A percentile compares a stretch with the other conserved stretches of the same genome.
These are phyloP conservation scores for Talaromyces adpressus DNA, from an alignment of 495 filamentous ascomycete species.

Conservation along the genomic window DNA sequence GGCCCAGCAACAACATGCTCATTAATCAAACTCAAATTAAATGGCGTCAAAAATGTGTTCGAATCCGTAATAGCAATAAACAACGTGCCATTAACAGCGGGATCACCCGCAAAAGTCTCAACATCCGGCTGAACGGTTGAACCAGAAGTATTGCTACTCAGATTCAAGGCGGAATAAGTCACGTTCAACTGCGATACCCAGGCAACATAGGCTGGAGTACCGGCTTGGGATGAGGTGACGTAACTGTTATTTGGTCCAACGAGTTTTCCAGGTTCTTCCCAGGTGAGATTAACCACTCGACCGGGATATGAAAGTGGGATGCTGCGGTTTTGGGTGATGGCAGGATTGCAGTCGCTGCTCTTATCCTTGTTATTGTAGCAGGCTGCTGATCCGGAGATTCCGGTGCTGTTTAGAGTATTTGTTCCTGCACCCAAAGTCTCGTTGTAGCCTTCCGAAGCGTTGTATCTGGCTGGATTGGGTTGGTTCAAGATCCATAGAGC, in stretches of 20 bases:
- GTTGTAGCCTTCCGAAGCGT: conserved; percentile 39
- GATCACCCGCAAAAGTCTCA: conserved; percentile 56
- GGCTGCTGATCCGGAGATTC: conserved; percentile 28
- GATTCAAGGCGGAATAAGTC: conserved; percentile 63
- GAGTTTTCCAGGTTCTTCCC: conserved; percentile 61
- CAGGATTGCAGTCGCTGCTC: conserved; percentile 52
- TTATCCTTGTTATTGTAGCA: conserved; percentile 46
- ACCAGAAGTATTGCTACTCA: conserved; percentile 42
- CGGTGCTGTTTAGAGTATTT: conserved; percentile 26
- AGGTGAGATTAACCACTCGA: conserved; percentile 60
- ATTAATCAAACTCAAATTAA: conserved; percentile 68
- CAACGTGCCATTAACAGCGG: conserved; percentile 70
- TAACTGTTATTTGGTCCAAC: conserved; percentile 82
- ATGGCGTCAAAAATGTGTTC: conserved; percentile 63
- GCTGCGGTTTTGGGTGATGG: conserved; percentile 58
- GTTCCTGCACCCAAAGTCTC: conserved; percentile 24
- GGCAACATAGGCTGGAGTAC: conserved; percentile 56
- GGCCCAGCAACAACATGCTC: conserved; percentile 68
- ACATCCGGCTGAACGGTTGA: conserved; percentile 63
- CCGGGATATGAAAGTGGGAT: conserved; percentile 70
- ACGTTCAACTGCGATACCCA: conserved; percentile 84
- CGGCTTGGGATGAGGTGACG: conserved; percentile 54
- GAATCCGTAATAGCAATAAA: conserved; percentile 71
- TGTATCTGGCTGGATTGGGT: conserved; percentile 59
- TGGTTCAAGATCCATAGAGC: conserved; percentile 67